phyloP scores from a whole-genome alignment of 2,329 filamentous ascomycete species.

The Colletotrichum graminicola region DNA sequence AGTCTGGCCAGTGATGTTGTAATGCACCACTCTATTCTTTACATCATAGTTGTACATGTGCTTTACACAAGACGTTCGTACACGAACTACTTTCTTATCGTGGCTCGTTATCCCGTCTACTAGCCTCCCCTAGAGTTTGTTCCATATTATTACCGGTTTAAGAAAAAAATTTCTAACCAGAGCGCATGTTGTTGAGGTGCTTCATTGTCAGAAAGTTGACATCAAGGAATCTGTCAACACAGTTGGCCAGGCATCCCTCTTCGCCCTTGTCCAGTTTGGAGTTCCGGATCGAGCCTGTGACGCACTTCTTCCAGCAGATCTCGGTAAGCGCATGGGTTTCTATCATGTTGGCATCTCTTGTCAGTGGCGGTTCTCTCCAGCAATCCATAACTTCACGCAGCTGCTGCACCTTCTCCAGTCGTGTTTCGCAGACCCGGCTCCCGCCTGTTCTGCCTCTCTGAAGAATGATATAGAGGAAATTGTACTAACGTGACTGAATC shows the following conservation, averaged over 20 bases:
- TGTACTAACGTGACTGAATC: conserved; percentile 68
- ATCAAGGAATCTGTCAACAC: conserved; percentile 94
- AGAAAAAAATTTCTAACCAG: conserved; percentile 10
- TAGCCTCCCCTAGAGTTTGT: too few species aligned
- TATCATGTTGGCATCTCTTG: conserved; percentile 47
- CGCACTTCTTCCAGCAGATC: conserved; percentile 95
- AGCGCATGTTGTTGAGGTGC: conserved; percentile 77
- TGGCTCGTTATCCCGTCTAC: not conserved
- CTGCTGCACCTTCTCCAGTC: not conserved
- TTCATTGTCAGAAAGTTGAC: conserved; percentile 86
- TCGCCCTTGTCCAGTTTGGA: conserved; percentile 81
- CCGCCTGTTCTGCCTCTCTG: not conserved
- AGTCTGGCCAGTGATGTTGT: not conserved
- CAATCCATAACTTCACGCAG: not conserved
- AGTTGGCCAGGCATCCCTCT: conserved; percentile 89
- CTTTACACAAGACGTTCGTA: conserved; percentile 23
- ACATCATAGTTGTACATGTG: conserved; percentile 22
- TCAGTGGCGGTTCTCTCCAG: not conserved
- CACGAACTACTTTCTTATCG: not conserved
- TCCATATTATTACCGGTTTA: not conserved
- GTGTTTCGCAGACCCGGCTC: not conserved
- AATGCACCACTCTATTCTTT: conserved; percentile 8
- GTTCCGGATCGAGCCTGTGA: conserved; percentile 78
- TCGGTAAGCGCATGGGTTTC: conserved; percentile 72
- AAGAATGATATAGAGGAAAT: conserved; percentile 40